Conservation (phyloP, 2,329 filamentous ascomycete genomes). For the Aspergillus eucalypticola region DNA sequence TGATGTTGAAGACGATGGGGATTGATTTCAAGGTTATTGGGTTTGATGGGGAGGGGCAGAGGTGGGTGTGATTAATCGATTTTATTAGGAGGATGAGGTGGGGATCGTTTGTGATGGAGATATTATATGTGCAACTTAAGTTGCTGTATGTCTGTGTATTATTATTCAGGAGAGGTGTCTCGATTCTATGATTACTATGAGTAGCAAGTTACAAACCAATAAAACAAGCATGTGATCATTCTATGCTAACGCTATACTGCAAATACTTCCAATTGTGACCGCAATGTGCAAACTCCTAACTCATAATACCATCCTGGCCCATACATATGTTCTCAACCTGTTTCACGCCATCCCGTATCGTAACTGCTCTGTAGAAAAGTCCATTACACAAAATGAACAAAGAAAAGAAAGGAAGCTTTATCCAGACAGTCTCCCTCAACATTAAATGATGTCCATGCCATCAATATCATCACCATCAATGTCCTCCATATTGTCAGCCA, state of each 20-base stretch:
- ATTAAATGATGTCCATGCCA: conserved; percentile 44
- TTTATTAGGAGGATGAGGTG: no score
- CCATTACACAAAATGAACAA: neutral
- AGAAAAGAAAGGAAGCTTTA: neutral
- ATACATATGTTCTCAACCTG: neutral
- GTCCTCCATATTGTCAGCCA: conserved; percentile 41
- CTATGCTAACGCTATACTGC: neutral
- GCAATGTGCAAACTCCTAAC: neutral
- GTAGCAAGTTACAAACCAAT: neutral
- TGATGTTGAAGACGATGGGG: conserved; percentile 67
- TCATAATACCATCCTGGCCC: neutral
- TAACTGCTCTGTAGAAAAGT: conserved; percentile 8
- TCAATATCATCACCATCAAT: conserved; percentile 50
- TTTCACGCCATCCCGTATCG: neutral
- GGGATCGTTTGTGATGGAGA: neutral
- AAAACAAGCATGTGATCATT: neutral
- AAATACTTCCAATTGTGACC: neutral
- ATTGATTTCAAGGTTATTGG: conserved; percentile 65
- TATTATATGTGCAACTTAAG: neutral
- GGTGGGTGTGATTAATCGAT: conserved; percentile 54
- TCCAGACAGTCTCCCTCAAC: neutral
- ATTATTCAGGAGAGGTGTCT: no score
- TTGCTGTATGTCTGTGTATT: neutral
- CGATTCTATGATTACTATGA: no score
- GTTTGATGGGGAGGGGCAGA: conserved; percentile 58